These are phyloP conservation scores for Lolium rigidum DNA, from an alignment of 176 grass and related monocot species.

Conservation along the genomic window DNA sequence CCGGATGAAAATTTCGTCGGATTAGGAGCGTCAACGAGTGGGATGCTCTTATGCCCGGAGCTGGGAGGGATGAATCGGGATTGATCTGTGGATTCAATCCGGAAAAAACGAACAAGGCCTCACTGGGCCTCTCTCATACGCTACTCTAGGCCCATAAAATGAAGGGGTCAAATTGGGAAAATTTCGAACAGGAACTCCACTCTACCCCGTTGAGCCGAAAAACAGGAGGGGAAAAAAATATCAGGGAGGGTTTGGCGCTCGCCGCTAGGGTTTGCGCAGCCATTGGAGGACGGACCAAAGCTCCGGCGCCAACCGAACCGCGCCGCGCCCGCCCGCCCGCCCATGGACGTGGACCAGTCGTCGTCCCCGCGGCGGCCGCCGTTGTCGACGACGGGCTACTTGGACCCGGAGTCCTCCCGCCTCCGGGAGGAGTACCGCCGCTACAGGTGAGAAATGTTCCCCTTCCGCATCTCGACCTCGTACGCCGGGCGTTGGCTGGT, in stretches of 20 bases:
- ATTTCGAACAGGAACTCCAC: background rate
- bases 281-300: conserved; percentile 19
- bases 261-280: conserved; percentile 32
- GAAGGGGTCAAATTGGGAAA: background rate
- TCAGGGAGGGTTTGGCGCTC: background rate
- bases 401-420: conserved; percentile 72
- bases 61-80: too few relatives aligned
- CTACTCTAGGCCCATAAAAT: background rate
- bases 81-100: too few relatives aligned
- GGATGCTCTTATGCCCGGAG: too few relatives aligned
- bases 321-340: background rate
- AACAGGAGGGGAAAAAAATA: background rate
- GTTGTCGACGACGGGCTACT: conserved; percentile 56
- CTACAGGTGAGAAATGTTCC: conserved; percentile 56
- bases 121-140: background rate
- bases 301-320: background rate
- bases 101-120: too few relatives aligned
- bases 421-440: conserved; percentile 86
- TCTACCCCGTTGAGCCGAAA: background rate
- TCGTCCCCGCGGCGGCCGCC: conserved; percentile 33
- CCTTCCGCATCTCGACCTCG: background rate
- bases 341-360: conserved; percentile 69
- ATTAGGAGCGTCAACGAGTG: too few relatives aligned
- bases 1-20: too few relatives aligned
- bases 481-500: background rate